Evolutionary conservation across 768 basidiomycete genomes (phyloP), one percentile per base, ranked within the genome.

Genomic region (Lentinula aciculospora): DNA sequence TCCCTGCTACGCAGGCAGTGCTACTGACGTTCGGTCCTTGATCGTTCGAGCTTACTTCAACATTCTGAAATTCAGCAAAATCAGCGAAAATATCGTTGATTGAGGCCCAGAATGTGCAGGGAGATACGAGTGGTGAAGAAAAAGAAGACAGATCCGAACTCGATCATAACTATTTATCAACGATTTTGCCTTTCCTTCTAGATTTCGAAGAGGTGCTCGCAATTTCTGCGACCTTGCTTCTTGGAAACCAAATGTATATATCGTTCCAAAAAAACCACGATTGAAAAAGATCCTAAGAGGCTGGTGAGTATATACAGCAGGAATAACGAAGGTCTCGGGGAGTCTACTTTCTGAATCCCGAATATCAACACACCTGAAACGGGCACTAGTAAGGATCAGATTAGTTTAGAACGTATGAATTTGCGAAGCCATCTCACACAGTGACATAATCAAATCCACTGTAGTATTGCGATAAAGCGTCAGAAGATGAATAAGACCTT

Each of bases 1-100:
- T 76, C 12, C 57, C 63, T 44, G 72, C 69, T 23, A 73, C 74
- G 1, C 70, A 78, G 56, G 74, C 59, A 0, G 63, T 74, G 39
- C 56, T 78, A 10, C 27, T 57, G 3, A 23, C 45, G 10, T 48
- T 57, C 44, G 4, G 19, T 44, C 9, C 8, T 44, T 44, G 23
- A 7, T 44, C 5, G 37, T 39, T n/a, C n/a, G n/a, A n/a, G n/a
- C n/a, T n/a, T n/a, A n/a, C n/a, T n/a, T n/a, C n/a, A n/a, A n/a
- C n/a, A n/a, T n/a, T n/a, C n/a, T n/a, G n/a, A n/a, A n/a, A n/a
- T n/a, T n/a, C n/a, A n/a, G n/a, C n/a, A n/a, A n/a, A n/a, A n/a
- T n/a, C n/a, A n/a, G n/a, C n/a, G n/a, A n/a, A n/a, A n/a, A n/a
- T n/a, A n/a, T n/a, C n/a, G n/a, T n/a, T n/a, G n/a, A n/a, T n/a